A percentile compares a stretch with the other conserved stretches of the same genome.
phyloP scores from a whole-genome alignment of 306 rosid genomes.

The Boehmeria nivea region DNA sequence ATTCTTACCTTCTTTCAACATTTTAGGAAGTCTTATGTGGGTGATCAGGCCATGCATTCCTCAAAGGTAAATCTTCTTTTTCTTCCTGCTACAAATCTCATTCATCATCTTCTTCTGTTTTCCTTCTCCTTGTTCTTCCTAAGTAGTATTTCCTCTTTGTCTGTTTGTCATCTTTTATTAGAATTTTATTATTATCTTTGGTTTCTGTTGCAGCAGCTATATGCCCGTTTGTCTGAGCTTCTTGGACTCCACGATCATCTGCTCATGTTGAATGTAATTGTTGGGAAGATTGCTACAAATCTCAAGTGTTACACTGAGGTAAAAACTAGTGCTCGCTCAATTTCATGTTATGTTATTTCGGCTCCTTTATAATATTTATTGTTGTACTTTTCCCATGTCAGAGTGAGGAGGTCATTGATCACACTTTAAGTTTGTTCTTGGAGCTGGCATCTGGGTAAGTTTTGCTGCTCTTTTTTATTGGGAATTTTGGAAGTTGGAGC shows the following conservation, averaged over 20 bases:
- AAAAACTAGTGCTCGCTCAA: conserved; percentile 8
- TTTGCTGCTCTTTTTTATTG: background rate
- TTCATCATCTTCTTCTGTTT: no score
- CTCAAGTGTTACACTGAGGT: conserved; percentile 85
- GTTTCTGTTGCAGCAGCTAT: conserved; percentile 69
- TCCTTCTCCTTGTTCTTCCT: no score
- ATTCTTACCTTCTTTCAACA: conserved; percentile 93
- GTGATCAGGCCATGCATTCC: conserved; percentile 99
- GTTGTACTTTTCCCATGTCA: conserved; percentile 32
- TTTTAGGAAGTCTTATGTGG: conserved; percentile 90
- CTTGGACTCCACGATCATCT: conserved; percentile 87
- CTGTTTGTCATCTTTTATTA: conserved; percentile 13
- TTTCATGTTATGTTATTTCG: conserved; percentile 1
- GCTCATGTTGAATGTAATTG: conserved; percentile 63
- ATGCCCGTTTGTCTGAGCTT: conserved; percentile 80
- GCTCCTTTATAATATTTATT: background rate
- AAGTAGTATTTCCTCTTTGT: conserved; percentile 8
- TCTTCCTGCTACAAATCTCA: conserved; percentile 10
- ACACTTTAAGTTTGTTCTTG: conserved; percentile 87
- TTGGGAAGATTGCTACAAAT: conserved; percentile 81
- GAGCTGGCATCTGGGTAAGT: conserved; percentile 99
- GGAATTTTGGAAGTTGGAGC: conserved; percentile 12
- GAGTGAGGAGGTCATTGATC: conserved; percentile 98
- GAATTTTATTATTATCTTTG: conserved; percentile 24
- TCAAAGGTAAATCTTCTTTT: conserved; percentile 66